A percentile compares a stretch with the other conserved stretches of the same genome.
Conservation (phyloP, 805 yeast species). For the Saccharomycopsis fermentans region DNA sequence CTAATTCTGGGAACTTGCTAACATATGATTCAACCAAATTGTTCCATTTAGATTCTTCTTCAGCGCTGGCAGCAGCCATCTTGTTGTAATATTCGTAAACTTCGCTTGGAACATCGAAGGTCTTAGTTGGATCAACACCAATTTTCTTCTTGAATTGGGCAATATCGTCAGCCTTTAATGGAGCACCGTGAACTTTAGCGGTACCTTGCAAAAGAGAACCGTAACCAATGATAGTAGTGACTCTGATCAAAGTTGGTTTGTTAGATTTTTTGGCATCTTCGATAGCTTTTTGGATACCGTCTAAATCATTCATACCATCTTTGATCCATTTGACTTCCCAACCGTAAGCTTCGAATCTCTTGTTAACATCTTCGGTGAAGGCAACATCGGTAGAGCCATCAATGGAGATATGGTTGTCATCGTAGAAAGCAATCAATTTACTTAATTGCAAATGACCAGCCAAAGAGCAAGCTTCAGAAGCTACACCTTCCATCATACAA, state of each 20-base stretch:
- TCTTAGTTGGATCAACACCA: conserved; percentile 82
- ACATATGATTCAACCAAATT: conserved; percentile 48
- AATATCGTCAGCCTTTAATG: conserved; percentile 88
- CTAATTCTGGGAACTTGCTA: conserved; percentile 64
- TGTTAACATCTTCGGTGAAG: conserved; percentile 84
- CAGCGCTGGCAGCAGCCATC: conserved; percentile 49
- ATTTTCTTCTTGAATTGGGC: conserved; percentile 71
- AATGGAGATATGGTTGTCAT: conserved; percentile 92
- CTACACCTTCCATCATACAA: conserved; percentile 96
- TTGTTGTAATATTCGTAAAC: conserved; percentile 61
- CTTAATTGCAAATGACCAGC: conserved; percentile 95
- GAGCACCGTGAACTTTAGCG: conserved; percentile 92
- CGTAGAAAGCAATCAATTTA: conserved; percentile 91
- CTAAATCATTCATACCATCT: conserved; percentile 74
- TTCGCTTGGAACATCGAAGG: conserved; percentile 72
- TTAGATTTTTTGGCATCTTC: conserved; percentile 70
- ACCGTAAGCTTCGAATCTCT: conserved; percentile 84
- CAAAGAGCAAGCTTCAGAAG: conserved; percentile 85
- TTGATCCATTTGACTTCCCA: conserved; percentile 78
- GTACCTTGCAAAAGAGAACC: conserved; percentile 84
- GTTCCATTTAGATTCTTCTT: conserved; percentile 71
- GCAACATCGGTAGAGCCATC: conserved; percentile 88
- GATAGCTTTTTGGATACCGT: conserved; percentile 62
- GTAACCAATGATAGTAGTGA: conserved; percentile 87
- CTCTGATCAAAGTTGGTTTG: conserved; percentile 85